phyloP scores from a whole-genome alignment of 31 red algal species.

The Porphyra umbilicalis region DNA sequence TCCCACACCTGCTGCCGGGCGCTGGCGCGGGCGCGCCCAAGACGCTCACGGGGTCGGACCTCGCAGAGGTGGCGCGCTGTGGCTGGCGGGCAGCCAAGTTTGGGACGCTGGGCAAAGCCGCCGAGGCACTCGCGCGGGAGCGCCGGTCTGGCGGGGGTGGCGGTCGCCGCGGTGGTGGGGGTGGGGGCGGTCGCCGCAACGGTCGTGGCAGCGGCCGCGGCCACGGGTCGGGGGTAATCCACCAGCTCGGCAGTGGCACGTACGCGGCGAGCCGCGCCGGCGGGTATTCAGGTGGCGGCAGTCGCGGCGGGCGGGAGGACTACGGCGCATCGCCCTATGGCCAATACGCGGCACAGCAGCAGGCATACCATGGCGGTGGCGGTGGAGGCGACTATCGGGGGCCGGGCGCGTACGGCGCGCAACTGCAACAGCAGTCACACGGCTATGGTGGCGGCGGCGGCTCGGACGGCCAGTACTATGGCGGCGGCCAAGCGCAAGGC shows the following conservation, averaged over 20 bases:
- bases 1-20: constrained; percentile 10
- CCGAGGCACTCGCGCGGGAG: constrained; percentile 19
- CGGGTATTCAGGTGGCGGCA: not conserved
- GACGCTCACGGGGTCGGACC: constrained; percentile 2
- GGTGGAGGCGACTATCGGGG: not conserved
- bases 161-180: not conserved
- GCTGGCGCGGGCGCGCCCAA: not conserved
- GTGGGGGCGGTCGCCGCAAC: not conserved
- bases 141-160: constrained; percentile 25
- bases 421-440: not conserved
- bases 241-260: not conserved
- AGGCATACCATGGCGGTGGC: not conserved
- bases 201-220: not conserved
- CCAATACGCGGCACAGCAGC: not conserved
- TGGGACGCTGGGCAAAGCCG: constrained; percentile 59
- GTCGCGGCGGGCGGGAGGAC: not conserved
- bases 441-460: not conserved
- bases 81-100: constrained; percentile 61
- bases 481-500: not conserved
- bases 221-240: not conserved
- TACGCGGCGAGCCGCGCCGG: not conserved
- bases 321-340: not conserved
- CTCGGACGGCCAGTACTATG: not conserved
- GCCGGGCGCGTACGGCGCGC: not conserved
- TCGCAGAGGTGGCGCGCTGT: not conserved